Evolutionary conservation across 2,329 filamentous ascomycete genomes (phyloP).

Genomic region (Scedosporium aurantiacum): DNA sequence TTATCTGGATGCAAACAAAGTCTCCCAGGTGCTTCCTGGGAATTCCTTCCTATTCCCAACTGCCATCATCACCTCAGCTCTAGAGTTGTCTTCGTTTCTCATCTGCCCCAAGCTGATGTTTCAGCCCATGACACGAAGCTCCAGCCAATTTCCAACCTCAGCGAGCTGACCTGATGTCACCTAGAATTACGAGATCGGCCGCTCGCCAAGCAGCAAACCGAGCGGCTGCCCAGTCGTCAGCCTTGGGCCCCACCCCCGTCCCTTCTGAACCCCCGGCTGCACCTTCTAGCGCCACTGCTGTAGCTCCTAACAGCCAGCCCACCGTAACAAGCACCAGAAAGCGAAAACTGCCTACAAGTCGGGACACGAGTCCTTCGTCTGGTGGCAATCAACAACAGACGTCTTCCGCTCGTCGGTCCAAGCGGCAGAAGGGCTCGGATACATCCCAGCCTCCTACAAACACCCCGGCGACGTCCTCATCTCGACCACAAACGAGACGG

Average conservation of each 20-base stretch:
- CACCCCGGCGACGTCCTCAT: conserved; percentile 5
- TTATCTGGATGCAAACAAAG: background rate
- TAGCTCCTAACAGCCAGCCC: conserved; percentile 23
- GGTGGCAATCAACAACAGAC: conserved; percentile 18
- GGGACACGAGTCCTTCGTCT: conserved; percentile 34
- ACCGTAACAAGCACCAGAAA: conserved; percentile 51
- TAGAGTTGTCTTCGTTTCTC: background rate
- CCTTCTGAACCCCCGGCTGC: conserved; percentile 27
- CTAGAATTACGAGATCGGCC: conserved; percentile 92
- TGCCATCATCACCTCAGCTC: background rate
- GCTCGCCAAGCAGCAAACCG: conserved; percentile 74
- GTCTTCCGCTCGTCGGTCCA: conserved; percentile 14
- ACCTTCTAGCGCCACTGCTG: conserved; percentile 23
- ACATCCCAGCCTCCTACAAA: conserved; percentile 7
- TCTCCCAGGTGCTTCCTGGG: background rate
- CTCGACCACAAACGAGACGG: background rate
- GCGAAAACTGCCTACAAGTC: conserved; percentile 54
- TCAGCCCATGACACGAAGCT: background rate
- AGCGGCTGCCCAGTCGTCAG: conserved; percentile 31
- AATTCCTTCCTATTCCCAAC: background rate
- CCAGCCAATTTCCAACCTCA: background rate
- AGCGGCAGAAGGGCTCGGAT: conserved; percentile 15
- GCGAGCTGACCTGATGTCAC: conserved; percentile 61
- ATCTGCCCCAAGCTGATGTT: background rate
- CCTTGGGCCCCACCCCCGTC: conserved; percentile 26